Base-by-base conservation (phyloP, 306 rosid genomes). In the Vigna mungo region DNA sequence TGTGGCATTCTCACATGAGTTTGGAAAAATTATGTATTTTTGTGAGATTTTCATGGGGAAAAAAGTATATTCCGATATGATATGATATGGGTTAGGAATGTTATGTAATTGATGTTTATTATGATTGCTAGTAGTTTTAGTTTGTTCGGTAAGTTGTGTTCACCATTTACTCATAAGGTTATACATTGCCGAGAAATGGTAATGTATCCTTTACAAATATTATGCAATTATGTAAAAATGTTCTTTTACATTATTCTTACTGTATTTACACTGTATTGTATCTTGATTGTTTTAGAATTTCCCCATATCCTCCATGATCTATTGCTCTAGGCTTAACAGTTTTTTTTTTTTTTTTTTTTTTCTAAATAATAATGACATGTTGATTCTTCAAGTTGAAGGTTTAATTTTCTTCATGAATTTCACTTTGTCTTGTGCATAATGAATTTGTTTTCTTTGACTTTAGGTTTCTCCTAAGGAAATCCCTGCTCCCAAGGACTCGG, bases 391-490 rank as follows among this genome's bases (percentile, higher is more conserved):
- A 46, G n/a, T 58, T 43, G 59, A n/a, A 46, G n/a, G 23, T 30
- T 70, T 69, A 14, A 20, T 30, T 60, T 60, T 32, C 44, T 23
- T 48, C 6, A 30, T 71, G 18, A 34, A 34, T 20, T 66, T 36
- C 34, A 25, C 68, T 27, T 37, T 21, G 64, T 62, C 39, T 44
- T 13, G 43, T 72, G 69, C 51, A 39, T 44, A 20, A 46, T 49
- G 52, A 63, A 21, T 23, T 77, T 65, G 20, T 65, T 65, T 54
- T 23, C 48, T 52, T 43, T 71, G 17, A 54, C 73, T 72, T 76
- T 81, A 94, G 98, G 98, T 94, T 72, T 84, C 93, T 17, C 87
- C 93, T 0, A 94, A 86, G 91, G 96, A 94, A 72, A 89, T 92
- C 81, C 98, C 98, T 4, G 78, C 90, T 43, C 97, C 98, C 27